These are phyloP conservation scores for Bretziella fagacearum DNA, from an alignment of 2,329 filamentous ascomycete genomes.

Conservation along the genomic window DNA sequence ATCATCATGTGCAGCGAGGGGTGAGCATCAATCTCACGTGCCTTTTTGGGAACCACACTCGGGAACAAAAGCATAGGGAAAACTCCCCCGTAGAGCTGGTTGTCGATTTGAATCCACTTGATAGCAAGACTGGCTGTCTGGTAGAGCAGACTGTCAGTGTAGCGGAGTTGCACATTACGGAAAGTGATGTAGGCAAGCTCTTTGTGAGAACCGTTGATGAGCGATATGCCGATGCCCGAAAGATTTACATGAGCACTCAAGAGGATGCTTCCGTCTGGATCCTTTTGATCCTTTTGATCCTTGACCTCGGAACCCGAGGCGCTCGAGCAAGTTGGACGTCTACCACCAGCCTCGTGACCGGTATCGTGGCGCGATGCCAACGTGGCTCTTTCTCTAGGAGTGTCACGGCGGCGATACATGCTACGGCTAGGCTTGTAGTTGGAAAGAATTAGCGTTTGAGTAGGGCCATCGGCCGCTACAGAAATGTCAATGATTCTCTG, in stretches of 20 bases:
- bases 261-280: constrained; percentile 39
- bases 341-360: background rate
- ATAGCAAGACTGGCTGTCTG: constrained; percentile 81
- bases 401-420: constrained; percentile 40
- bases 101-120: constrained; percentile 99
- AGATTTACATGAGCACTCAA: constrained; percentile 81
- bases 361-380: background rate
- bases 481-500: constrained; percentile 93
- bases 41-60: constrained; percentile 92
- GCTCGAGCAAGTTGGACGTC: constrained; percentile 1
- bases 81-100: constrained; percentile 93
- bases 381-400: constrained; percentile 5
- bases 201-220: constrained; percentile 81
- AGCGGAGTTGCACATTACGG: constrained; percentile 77
- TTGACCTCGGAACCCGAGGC: constrained; percentile 63
- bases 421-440: constrained; percentile 91
- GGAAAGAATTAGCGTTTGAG: constrained; percentile 81
- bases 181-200: constrained; percentile 90
- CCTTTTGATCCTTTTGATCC: constrained; percentile 54
- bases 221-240: constrained; percentile 78
- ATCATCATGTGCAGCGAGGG: constrained; percentile 85
- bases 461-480: constrained; percentile 86
- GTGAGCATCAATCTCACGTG: constrained; percentile 89
- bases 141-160: constrained; percentile 82
- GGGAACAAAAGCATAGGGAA: constrained; percentile 96